Base-by-base conservation (phyloP, 2,329 filamentous ascomycete species). In the Akanthomyces uredinophilus region DNA sequence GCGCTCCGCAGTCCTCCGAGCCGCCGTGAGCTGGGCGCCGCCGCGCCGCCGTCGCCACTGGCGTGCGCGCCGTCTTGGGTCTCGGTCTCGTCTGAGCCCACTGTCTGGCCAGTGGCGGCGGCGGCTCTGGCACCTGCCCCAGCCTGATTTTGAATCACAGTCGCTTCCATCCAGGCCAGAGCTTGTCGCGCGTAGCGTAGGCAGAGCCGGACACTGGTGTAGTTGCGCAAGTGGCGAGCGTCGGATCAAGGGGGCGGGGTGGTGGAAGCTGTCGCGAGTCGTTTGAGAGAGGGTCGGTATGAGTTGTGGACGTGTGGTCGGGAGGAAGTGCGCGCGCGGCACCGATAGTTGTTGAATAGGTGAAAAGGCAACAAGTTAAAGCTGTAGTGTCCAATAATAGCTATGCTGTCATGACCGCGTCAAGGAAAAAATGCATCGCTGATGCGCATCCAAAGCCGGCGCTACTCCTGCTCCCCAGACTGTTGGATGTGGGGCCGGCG, bases 401-500 rank as follows among this genome's bases (percentile, higher is more conserved):
- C 20, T 14, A 43, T 39, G 20, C 35, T 39, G 46, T 51, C 24
- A 41, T 50, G 46, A 22, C 24, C 14, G 32, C 47, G 35, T 35
- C 46, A 43, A n/a, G 20, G 10, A 37, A 29, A 43, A 51, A 41
- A 43, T 11, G 13, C 29, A 29, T 51, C 18, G 35, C 35, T 41
- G 13, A 24, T 43, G 56, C 35, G 14, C 51, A 29, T 32, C 37
- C 37, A 51, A 59, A 51, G 18, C 56, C 56, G 56, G 47, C 56
- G 46, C 56, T 59, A 59, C 56, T 59, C 56, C 37, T 59, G 51
- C 56, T 59, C 56, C 47, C 56, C 56, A 51, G 56, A 51, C 49
- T 51, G 37, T 51, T 24, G 37, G 13, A 13, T 27, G 56, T 59
- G 56, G 56, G 56, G 56, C 56, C 56, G 56, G 56, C 22, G 32